Conservation (phyloP, 306 rosid genomes). For the Corylus heterophylla region DNA sequence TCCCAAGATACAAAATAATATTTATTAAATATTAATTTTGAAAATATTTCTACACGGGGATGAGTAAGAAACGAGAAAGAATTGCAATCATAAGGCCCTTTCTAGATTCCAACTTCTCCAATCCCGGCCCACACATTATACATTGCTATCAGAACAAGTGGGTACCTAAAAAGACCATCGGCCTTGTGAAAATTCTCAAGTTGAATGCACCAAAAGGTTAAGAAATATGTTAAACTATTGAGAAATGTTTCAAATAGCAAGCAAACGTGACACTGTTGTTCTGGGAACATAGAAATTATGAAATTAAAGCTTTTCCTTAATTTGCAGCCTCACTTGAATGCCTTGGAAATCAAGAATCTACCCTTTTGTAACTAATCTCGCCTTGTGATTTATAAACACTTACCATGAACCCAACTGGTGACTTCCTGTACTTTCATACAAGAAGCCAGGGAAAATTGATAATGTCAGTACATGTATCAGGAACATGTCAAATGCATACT, state of each 20-base stretch:
- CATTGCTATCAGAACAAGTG: slow-evolving; percentile 67
- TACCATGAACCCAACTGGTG: slow-evolving; percentile 70
- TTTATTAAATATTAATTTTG: too few relatives aligned
- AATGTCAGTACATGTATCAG: slow-evolving; percentile 63
- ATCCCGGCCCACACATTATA: slow-evolving; percentile 63
- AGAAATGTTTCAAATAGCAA: too few relatives aligned
- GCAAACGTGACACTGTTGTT: too few relatives aligned
- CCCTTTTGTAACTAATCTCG: not conserved
- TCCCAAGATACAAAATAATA: too few relatives aligned
- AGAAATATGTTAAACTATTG: not conserved
- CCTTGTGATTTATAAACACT: not conserved
- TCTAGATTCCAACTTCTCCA: slow-evolving; percentile 67
- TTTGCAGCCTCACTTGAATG: not conserved
- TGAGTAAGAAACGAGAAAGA: slow-evolving; percentile 50
- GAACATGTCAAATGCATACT: slow-evolving; percentile 58
- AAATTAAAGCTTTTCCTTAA: too few relatives aligned
- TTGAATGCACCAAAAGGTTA: not conserved
- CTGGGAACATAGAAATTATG: too few relatives aligned
- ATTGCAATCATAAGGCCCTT: slow-evolving; percentile 48
- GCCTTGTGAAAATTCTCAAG: not conserved
- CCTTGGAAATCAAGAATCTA: not conserved
- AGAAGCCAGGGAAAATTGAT: slow-evolving; percentile 84
- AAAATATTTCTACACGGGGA: slow-evolving; percentile 30
- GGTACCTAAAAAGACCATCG: slow-evolving; percentile 52
- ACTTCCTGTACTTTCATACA: slow-evolving; percentile 78